phyloP scores from a whole-genome alignment of 176 grass and related monocot species.

The Raddia distichophylla region DNA sequence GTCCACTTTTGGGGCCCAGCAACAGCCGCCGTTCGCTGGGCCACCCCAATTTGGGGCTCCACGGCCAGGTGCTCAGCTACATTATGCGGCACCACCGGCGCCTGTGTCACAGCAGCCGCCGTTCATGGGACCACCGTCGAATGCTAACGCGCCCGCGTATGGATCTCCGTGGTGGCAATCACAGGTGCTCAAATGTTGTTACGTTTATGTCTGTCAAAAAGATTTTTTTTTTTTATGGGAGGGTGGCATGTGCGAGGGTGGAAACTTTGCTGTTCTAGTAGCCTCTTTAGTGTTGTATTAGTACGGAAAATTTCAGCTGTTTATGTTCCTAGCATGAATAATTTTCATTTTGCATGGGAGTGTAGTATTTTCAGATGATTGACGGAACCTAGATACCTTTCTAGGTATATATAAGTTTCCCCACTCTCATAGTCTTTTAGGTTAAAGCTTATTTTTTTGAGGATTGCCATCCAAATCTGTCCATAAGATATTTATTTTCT shows the following conservation, averaged over 20 bases:
- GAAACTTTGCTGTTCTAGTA: background rate
- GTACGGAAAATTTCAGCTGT: background rate
- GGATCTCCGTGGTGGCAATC: slow-evolving; percentile 37
- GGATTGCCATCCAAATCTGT: background rate
- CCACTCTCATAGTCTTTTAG: too few species aligned
- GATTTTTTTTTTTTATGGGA: slow-evolving; percentile 8
- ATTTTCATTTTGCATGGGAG: background rate
- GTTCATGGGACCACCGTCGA: slow-evolving; percentile 36
- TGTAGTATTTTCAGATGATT: background rate
- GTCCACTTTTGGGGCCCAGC: slow-evolving; percentile 39
- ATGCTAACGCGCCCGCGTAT: slow-evolving; percentile 40
- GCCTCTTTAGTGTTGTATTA: background rate
- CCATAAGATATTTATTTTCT: background rate
- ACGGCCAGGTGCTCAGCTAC: slow-evolving; percentile 25
- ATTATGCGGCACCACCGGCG: slow-evolving; percentile 34
- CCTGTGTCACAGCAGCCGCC: slow-evolving; percentile 25
- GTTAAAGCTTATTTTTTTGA: too few species aligned
- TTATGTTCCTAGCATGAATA: background rate
- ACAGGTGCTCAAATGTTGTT: slow-evolving; percentile 39
- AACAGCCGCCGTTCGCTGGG: slow-evolving; percentile 18
- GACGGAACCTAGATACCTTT: background rate
- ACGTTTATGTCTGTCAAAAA: background rate
- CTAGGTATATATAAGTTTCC: background rate
- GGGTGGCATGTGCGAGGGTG: background rate
- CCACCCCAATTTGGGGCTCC: slow-evolving; percentile 48